These are phyloP conservation scores for Didymella exigua DNA, from an alignment of 2,329 filamentous ascomycete species.

Conservation along the genomic window DNA sequence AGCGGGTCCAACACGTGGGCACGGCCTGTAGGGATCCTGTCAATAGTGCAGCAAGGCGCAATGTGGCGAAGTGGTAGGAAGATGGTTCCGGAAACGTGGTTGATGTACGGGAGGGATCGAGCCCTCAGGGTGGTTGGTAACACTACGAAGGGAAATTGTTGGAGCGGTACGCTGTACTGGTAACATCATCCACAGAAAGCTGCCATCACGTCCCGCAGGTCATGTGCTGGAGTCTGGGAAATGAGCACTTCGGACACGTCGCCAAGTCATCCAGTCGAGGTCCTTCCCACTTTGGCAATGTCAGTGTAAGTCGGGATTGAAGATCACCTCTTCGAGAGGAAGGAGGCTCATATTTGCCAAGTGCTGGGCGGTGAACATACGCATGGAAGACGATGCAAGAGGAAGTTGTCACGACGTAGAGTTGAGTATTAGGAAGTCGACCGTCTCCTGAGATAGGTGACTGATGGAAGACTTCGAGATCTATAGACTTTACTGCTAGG, in stretches of 20 bases:
- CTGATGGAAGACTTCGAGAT: conserved; percentile 5
- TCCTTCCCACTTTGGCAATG: conserved; percentile 15
- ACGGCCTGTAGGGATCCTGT: conserved; percentile 9
- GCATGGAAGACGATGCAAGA: not conserved
- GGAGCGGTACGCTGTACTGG: not conserved
- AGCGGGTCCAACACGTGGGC: conserved; percentile 18
- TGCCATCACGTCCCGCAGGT: not conserved
- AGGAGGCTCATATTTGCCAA: conserved; percentile 4
- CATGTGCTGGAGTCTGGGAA: conserved; percentile 1
- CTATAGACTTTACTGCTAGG: conserved; percentile 19
- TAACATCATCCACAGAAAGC: not conserved
- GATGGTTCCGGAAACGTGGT: conserved; percentile 15
- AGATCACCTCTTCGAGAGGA: conserved; percentile 12
- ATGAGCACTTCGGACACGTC: conserved; percentile 12
- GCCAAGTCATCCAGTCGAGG: not conserved
- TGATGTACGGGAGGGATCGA: conserved; percentile 16
- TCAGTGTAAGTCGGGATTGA: conserved; percentile 13
- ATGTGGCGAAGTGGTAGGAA: conserved; percentile 9
- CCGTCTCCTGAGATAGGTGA: conserved; percentile 2
- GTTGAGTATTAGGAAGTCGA: conserved; percentile 25
- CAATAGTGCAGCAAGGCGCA: conserved; percentile 6
- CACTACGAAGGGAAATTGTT: conserved; percentile 1
- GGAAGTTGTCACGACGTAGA: conserved; percentile 13
- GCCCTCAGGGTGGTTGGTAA: conserved; percentile 5
- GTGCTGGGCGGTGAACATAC: not conserved